Conservation (phyloP, 495 filamentous ascomycete genomes). For the Podospora comata region DNA sequence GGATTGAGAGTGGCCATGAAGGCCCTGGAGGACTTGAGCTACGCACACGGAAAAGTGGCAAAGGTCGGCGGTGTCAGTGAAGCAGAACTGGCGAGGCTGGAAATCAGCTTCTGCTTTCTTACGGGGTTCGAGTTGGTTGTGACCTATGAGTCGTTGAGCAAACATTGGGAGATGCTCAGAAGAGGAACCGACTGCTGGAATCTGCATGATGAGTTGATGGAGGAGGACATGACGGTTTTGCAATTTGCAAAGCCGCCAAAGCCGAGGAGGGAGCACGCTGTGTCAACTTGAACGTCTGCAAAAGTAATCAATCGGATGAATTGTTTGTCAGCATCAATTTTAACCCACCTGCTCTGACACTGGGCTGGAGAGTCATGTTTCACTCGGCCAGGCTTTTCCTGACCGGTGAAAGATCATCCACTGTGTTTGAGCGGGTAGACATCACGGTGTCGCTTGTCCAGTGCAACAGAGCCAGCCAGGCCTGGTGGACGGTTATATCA, state of each 20-base stretch:
- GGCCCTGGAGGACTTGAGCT: constrained; percentile 83
- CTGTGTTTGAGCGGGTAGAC: too few relatives aligned
- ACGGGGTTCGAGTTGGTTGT: constrained; percentile 78
- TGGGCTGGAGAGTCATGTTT: too few relatives aligned
- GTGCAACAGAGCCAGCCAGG: too few relatives aligned
- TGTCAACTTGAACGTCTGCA: background rate
- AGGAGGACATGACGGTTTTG: background rate
- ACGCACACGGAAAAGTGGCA: constrained; percentile 77
- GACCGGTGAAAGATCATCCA: too few relatives aligned
- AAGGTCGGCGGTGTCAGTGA: constrained; percentile 86
- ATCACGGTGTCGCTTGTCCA: too few relatives aligned
- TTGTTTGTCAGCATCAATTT: background rate
- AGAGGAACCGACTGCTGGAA: constrained; percentile 34
- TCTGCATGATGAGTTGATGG: constrained; percentile 10
- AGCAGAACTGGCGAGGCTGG: constrained; percentile 71
- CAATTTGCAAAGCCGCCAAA: background rate
- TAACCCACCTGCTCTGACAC: background rate
- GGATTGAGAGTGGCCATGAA: constrained; percentile 87
- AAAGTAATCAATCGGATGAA: background rate
- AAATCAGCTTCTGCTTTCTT: constrained; percentile 88
- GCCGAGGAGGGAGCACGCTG: background rate
- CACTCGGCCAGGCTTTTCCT: too few relatives aligned
- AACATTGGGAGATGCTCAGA: constrained; percentile 51
- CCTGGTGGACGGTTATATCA: too few relatives aligned
- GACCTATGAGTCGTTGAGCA: constrained; percentile 57